A percentile compares a stretch with the other conserved stretches of the same genome.
Conservation (phyloP, 345 rosid species). For the Aegle marmelos region DNA sequence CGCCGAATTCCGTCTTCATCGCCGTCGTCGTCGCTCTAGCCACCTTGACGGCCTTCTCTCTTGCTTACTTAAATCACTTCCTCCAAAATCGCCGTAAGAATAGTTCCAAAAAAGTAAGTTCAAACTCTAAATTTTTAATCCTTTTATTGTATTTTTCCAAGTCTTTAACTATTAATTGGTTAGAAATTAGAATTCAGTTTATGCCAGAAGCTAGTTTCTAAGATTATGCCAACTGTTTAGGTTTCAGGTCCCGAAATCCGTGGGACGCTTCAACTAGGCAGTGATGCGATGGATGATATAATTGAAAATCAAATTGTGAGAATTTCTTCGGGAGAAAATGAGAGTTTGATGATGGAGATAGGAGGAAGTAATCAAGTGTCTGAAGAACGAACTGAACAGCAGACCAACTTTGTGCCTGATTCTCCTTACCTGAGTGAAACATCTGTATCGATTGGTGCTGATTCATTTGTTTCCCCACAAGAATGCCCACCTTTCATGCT, state of each 20-base stretch:
- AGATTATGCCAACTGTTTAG: slow-evolving; percentile 26
- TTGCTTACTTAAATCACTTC: slow-evolving; percentile 46
- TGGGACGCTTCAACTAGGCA: slow-evolving; percentile 23
- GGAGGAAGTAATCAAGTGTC: neutral
- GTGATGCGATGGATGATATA: slow-evolving; percentile 18
- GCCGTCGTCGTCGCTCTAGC: slow-evolving; percentile 61
- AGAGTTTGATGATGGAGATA: neutral
- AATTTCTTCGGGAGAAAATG: neutral
- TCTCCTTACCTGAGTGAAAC: slow-evolving; percentile 20
- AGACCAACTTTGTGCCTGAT: slow-evolving; percentile 18
- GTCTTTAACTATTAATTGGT: no score
- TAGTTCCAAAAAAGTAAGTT: slow-evolving; percentile 34
- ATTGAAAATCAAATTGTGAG: slow-evolving; percentile 19
- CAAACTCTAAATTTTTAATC: neutral
- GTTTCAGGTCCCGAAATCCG: slow-evolving; percentile 29
- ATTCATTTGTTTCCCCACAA: slow-evolving; percentile 27
- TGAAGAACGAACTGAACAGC: slow-evolving; percentile 25
- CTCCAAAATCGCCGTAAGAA: slow-evolving; percentile 17
- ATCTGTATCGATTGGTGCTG: slow-evolving; percentile 20
- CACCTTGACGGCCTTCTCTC: slow-evolving; percentile 53
- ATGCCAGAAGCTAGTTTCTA: neutral
- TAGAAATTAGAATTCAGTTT: neutral
- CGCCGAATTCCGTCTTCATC: slow-evolving; percentile 38
- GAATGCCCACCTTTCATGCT: slow-evolving; percentile 20
- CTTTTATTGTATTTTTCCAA: neutral